Evolutionary conservation across 176 grass and related monocot species (phyloP), one percentile per base, ranked within the genome.

Genomic region (Carex cristatella): DNA sequence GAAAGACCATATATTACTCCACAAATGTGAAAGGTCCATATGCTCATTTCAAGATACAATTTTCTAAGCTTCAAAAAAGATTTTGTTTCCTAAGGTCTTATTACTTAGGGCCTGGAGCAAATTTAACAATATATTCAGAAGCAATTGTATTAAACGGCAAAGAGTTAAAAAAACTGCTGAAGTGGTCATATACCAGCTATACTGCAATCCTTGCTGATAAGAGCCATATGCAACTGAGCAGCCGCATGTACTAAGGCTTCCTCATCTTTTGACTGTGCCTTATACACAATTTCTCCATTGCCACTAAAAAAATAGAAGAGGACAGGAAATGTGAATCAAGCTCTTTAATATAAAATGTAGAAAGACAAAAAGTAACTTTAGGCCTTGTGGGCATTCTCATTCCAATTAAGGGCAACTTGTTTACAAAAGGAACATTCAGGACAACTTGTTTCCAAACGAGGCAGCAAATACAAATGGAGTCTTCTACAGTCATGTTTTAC

Each of bases 241-340:
- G 92, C 91, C 53, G 89, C 95, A 87, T 69, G 86, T 75, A 98
- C 95, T 86, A 98, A 85, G 83, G 95, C 95, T 90, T 94, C 95
- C 79, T 98, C 95, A 89, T 98, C 95, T 81, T 98, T 91, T 46
- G 95, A 98, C 81, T 98, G 95, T 70, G 95, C 92, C 91, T 94
- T 94, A 85, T 98, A 98, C 49, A 85, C 86, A 32, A 92, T 90
- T 66, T 79, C 87, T 67, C 79, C 87, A 89, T 80, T 86, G 8
- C 76, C 86, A 68, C 95, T 98, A 74, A 57, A 89, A 75, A 51
- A 85, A 71, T 53, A 16, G 30, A 88, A 61, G 70, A 77, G 27
- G 55, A 56, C 2, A 33, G 49, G 0, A 77, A 77, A 56, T 77
- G 5, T 54, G 49, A 16, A 56, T 19, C 11, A 77, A 72, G 79